Evolutionary conservation across 2,329 filamentous ascomycete genomes (phyloP).

Genomic region (Claviceps fusiformis): DNA sequence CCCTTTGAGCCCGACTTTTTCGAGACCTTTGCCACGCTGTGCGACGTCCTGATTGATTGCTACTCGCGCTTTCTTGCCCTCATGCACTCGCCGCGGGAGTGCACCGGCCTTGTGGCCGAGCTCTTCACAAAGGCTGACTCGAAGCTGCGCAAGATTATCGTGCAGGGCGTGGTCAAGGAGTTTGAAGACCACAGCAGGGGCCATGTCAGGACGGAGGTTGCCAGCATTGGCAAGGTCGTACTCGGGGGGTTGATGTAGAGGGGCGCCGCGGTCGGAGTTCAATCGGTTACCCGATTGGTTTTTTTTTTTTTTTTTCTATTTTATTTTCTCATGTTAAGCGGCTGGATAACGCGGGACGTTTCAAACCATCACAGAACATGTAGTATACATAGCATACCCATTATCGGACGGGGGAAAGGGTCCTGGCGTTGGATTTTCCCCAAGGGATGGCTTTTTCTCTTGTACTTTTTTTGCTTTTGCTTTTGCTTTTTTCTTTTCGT

Average conservation of each 20-base stretch:
- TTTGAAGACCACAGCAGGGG: constrained; percentile 78
- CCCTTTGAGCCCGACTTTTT: constrained; percentile 97
- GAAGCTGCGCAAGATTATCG: constrained; percentile 73
- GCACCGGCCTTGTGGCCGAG: constrained; percentile 59
- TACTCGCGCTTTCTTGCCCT: constrained; percentile 69
- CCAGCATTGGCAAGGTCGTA: constrained; percentile 77
- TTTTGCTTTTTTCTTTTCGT: neutral
- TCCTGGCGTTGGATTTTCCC: neutral
- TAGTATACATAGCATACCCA: neutral
- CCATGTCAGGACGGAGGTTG: constrained; percentile 67
- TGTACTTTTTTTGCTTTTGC: neutral
- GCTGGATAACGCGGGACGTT: neutral
- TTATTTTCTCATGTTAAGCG: neutral
- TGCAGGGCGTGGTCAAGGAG: constrained; percentile 76
- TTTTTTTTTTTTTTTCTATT: neutral
- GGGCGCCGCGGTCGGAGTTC: neutral
- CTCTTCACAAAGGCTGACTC: constrained; percentile 83
- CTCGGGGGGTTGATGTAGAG: constrained; percentile 71
- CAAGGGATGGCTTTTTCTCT: neutral
- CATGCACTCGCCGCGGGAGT: constrained; percentile 61
- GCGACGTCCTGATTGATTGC: constrained; percentile 86
- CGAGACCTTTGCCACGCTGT: constrained; percentile 89
- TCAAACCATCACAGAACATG: neutral
- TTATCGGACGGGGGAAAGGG: neutral
- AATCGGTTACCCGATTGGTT: neutral